These are phyloP conservation scores for Jacaranda copaia DNA, from an alignment of 257 asterid species.

Conservation along the genomic window DNA sequence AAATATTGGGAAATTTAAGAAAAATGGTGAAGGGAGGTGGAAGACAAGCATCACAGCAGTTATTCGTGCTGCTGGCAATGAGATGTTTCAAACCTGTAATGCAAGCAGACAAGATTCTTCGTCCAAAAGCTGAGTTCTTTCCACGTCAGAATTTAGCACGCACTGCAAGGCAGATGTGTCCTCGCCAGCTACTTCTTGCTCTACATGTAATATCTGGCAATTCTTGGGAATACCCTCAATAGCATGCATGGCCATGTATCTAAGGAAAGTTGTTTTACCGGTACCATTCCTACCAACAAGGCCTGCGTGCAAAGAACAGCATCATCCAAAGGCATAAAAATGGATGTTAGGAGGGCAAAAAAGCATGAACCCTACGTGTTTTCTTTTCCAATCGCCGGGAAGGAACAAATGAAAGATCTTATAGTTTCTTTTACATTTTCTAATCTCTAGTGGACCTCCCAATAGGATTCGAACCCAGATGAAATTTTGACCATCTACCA, in stretches of 20 bases:
- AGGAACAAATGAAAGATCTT: too few relatives aligned
- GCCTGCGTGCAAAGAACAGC: conserved; percentile 56
- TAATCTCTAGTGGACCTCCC: too few relatives aligned
- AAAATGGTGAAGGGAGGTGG: conserved; percentile 28
- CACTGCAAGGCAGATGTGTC: conserved; percentile 85
- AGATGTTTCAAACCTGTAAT: conserved; percentile 66
- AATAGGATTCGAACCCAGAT: too few relatives aligned
- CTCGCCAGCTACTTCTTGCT: conserved; percentile 98
- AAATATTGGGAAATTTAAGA: conserved; percentile 28
- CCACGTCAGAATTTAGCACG: conserved; percentile 85
- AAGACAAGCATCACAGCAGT: conserved; percentile 33
- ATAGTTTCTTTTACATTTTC: too few relatives aligned
- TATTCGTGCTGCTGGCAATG: conserved; percentile 32
- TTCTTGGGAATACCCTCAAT: conserved; percentile 95
- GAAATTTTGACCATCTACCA: too few relatives aligned
- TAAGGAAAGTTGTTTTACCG: conserved; percentile 95
- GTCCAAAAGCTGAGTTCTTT: conserved; percentile 82
- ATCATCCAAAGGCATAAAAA: conserved; percentile 26
- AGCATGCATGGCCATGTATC: conserved; percentile 98
- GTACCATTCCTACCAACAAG: conserved; percentile 99
- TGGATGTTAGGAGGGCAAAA: too few relatives aligned
- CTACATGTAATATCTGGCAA: conserved; percentile 97
- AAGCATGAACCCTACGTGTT: too few relatives aligned
- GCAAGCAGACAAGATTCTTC: conserved; percentile 85
- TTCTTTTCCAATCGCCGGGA: too few relatives aligned